Conservation (phyloP, 805 yeast species). For the Wickerhamiella sergipiensis region DNA sequence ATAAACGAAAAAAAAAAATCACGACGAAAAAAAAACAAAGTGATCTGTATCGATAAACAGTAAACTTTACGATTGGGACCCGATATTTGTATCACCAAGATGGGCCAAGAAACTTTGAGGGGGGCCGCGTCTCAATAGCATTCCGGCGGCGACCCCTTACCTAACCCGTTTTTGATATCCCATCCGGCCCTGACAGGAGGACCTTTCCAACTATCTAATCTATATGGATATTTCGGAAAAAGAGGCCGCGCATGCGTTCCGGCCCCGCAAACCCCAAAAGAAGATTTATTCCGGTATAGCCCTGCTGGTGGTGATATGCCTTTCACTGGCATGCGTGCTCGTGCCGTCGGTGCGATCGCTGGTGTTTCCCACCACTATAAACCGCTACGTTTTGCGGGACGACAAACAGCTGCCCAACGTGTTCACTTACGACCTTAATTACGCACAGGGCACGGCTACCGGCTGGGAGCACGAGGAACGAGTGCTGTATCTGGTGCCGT, state of each 20-base stretch:
- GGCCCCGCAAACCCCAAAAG: not conserved
- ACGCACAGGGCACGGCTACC: constrained; percentile 47
- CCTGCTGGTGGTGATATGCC: constrained; percentile 4
- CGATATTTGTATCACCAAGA: not conserved
- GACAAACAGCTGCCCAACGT: constrained; percentile 29
- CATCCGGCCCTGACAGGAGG: not conserved
- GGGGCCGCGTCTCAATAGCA: not conserved
- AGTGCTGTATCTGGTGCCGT: constrained; percentile 73
- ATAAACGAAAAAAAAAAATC: too few species aligned
- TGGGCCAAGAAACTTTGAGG: not conserved
- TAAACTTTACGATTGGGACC: too few species aligned
- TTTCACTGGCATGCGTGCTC: constrained; percentile 4
- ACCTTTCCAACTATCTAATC: not conserved
- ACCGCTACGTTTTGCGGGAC: constrained; percentile 11
- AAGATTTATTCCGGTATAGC: not conserved
- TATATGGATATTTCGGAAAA: constrained; percentile 2
- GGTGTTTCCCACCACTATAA: constrained; percentile 1
- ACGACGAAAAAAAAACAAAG: too few species aligned
- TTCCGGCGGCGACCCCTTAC: not conserved
- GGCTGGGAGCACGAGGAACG: constrained; percentile 78
- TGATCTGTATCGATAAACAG: too few species aligned
- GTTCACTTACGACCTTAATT: constrained; percentile 57
- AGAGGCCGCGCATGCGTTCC: constrained; percentile 1
- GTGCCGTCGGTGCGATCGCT: constrained; percentile 8
- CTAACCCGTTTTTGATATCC: not conserved